Evolutionary conservation across 2,329 filamentous ascomycete genomes (phyloP), one percentile per base, ranked within the genome.

Genomic region (Calycina marina): DNA sequence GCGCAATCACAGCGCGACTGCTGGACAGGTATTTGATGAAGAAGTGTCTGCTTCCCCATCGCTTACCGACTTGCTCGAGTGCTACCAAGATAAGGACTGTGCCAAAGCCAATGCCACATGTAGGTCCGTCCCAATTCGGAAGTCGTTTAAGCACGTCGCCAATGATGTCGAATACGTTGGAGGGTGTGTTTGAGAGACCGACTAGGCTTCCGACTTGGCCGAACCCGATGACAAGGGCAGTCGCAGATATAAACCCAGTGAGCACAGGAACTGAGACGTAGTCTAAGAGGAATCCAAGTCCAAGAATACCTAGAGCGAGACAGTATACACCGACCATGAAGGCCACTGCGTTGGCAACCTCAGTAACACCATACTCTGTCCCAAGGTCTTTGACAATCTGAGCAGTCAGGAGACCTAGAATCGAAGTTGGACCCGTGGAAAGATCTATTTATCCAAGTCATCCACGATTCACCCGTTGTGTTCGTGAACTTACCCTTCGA

Each of bases 191-290:
- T 10, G 15, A 28, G 6, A 70, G 60, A 6, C 20, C 20, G 20
- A 22, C n/a, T 2, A 22, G 20, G n/a, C n/a, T 22, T 8, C 20
- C 20, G 35, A 78, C 62, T 47, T 78, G 73, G n/a, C 69, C 71
- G 30, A 76, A 63, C 14, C 69, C 65, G 45, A 78, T 77, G 17
- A 70, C 72, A 29, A 78, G 66, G 14, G 71, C 73, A 1, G 73
- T 72, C 2, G 72, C 72, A 0, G 71, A 73, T 42, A 78, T 74
- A 54, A 77, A 77, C 4, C 73, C 73, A 5, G 61, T 70, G 1
- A 78, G 59, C 2, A 77, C 69, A 0, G 72, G 72, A 1, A 72
- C 61, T 0, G 72, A 76, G 41, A 78, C 69, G 43, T 75, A 77
- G 38, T 78, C 71, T 13, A 78, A 60, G 4, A 77, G 56, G 47